Evolutionary conservation across 257 asterid species (phyloP).

Genomic region (Penstemon eatonii): DNA sequence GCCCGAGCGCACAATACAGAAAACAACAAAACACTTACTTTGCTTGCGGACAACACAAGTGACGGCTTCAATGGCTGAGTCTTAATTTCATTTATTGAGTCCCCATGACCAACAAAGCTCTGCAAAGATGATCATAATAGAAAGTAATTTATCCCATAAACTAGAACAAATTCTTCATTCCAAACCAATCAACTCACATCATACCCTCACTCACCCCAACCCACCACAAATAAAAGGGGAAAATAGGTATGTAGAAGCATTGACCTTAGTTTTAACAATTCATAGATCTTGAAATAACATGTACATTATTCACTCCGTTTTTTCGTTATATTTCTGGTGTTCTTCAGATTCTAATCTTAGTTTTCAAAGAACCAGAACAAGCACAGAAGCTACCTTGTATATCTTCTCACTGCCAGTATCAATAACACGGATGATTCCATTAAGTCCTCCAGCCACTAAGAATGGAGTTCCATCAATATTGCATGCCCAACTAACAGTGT

Average conservation of each 20-base stretch:
- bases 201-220: background rate
- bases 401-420: conserved; percentile 90
- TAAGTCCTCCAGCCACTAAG: conserved; percentile 87
- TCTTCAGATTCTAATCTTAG: background rate
- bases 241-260: too few species aligned
- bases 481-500: conserved; percentile 99
- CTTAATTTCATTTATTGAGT: conserved; percentile 87
- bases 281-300: too few species aligned
- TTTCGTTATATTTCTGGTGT: background rate
- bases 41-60: conserved; percentile 93
- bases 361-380: background rate
- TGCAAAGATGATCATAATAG: conserved; percentile 33
- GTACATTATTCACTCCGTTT: too few species aligned
- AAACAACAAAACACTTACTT: conserved; percentile 46
- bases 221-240: background rate
- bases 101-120: conserved; percentile 98
- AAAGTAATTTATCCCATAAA: background rate
- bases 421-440: conserved; percentile 84
- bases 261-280: too few species aligned
- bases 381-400: conserved; percentile 55
- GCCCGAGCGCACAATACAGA: conserved; percentile 18
- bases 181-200: background rate
- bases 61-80: conserved; percentile 91
- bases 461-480: conserved; percentile 77
- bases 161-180: background rate